These are phyloP conservation scores for Magnolia sinica DNA, from an alignment of 164 flowering plant species.

Conservation along the genomic window DNA sequence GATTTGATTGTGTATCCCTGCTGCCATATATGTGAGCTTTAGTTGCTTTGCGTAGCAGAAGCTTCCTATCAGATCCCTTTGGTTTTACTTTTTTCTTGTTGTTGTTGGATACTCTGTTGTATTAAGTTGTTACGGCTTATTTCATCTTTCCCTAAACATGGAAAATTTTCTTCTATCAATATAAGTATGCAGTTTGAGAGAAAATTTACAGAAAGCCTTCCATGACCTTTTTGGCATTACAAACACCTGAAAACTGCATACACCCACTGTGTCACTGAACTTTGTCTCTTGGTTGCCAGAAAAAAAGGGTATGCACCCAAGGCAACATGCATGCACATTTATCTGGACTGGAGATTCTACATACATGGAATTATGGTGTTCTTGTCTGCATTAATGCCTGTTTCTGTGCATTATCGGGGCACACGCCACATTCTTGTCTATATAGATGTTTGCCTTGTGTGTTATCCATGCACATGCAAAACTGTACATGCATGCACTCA, in stretches of 20 bases:
- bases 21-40: slow-evolving; percentile 4
- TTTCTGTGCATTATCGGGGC: too few species aligned
- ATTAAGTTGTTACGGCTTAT: slow-evolving; percentile 5
- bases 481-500: too few species aligned
- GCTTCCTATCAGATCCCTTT: slow-evolving; percentile 10
- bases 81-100: slow-evolving; percentile 1
- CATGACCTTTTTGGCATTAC: not conserved
- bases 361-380: too few species aligned
- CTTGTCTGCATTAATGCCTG: too few species aligned
- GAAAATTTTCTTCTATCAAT: slow-evolving; percentile 1
- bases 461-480: too few species aligned
- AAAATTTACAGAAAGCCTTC: not conserved
- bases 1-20: slow-evolving; percentile 14
- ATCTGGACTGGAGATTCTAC: not conserved
- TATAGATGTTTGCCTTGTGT: too few species aligned
- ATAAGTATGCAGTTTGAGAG: not conserved
- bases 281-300: not conserved
- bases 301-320: too few species aligned
- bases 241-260: not conserved
- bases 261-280: not conserved
- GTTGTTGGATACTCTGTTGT: slow-evolving; percentile 9
- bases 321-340: not conserved
- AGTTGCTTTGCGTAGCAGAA: slow-evolving; percentile 9
- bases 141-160: slow-evolving; percentile 4
- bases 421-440: too few species aligned